Evolutionary conservation across 2,329 filamentous ascomycete species (phyloP).

Genomic region (Gnomoniopsis sp.): DNA sequence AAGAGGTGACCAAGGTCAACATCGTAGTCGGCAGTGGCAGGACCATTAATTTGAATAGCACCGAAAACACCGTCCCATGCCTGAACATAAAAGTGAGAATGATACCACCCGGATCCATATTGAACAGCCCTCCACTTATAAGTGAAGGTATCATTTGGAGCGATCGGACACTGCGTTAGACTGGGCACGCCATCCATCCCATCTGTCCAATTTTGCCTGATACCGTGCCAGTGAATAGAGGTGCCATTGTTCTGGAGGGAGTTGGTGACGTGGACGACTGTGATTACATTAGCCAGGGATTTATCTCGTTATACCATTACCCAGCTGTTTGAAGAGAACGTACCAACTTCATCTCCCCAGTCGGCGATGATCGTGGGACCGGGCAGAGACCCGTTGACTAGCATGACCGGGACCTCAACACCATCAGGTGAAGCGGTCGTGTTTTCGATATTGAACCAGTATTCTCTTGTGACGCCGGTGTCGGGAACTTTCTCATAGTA

Average conservation of each 20-base stretch:
- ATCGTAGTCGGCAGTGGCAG: slow-evolving; percentile 57
- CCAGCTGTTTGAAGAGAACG: too few relatives aligned
- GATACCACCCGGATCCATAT: slow-evolving; percentile 31
- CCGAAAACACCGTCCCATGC: slow-evolving; percentile 56
- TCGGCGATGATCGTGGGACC: slow-evolving; percentile 57
- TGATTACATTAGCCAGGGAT: too few relatives aligned
- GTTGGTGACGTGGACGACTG: slow-evolving; percentile 59
- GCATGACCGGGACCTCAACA: slow-evolving; percentile 33
- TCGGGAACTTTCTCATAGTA: slow-evolving; percentile 38
- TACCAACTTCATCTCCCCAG: slow-evolving; percentile 54
- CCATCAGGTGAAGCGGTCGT: slow-evolving; percentile 44
- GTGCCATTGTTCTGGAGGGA: slow-evolving; percentile 52
- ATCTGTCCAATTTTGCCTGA: slow-evolving; percentile 61
- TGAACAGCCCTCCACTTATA: slow-evolving; percentile 57
- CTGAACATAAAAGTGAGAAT: slow-evolving; percentile 49
- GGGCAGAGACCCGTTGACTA: slow-evolving; percentile 56
- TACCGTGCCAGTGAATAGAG: slow-evolving; percentile 65
- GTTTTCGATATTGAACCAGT: slow-evolving; percentile 40
- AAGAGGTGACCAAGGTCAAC: slow-evolving; percentile 59
- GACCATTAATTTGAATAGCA: slow-evolving; percentile 60
- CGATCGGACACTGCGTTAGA: slow-evolving; percentile 47
- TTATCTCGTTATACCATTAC: too few relatives aligned
- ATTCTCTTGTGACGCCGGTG: slow-evolving; percentile 49
- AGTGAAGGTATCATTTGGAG: slow-evolving; percentile 46
- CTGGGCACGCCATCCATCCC: slow-evolving; percentile 55